Evolutionary conservation across 1,284 basidiomycete species (phyloP).

Genomic region (Vanrija sp.): DNA sequence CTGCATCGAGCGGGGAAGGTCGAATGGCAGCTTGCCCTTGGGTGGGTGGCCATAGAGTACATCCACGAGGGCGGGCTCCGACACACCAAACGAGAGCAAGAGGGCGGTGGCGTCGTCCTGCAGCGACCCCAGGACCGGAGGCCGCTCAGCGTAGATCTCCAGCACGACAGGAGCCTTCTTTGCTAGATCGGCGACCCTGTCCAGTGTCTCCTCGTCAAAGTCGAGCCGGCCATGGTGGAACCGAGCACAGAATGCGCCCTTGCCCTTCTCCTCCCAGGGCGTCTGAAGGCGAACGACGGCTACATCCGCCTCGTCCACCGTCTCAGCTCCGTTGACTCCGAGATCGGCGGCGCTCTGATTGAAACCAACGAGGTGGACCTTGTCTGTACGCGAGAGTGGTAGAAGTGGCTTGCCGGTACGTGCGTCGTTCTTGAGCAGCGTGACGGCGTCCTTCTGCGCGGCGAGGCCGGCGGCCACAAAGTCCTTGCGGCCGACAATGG

Average conservation of each 20-base stretch:
- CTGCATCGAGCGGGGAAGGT: slow-evolving; percentile 8
- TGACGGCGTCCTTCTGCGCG: slow-evolving; percentile 12
- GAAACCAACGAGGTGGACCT: slow-evolving; percentile 11
- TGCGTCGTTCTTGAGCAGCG: slow-evolving; percentile 6
- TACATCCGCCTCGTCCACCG: slow-evolving; percentile 9
- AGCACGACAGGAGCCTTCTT: slow-evolving; percentile 11
- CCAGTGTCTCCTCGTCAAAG: slow-evolving; percentile 5
- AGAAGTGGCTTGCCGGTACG: slow-evolving; percentile 2
- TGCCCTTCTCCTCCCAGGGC: slow-evolving; percentile 6
- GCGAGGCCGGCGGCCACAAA: slow-evolving; percentile 2
- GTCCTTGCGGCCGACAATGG: slow-evolving; percentile 3
- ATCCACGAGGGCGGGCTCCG: slow-evolving; percentile 1
- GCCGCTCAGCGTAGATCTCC: slow-evolving; percentile 13
- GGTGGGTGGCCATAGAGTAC: slow-evolving; percentile 10
- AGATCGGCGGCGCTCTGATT: background rate
- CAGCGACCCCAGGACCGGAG: slow-evolving; percentile 9
- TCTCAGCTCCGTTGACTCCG: background rate
- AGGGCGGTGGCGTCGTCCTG: slow-evolving; percentile 6
- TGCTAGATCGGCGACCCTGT: slow-evolving; percentile 8
- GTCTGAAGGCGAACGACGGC: slow-evolving; percentile 11
- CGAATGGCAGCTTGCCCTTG: slow-evolving; percentile 16
- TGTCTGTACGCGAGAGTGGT: background rate
- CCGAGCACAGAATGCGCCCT: slow-evolving; percentile 6
- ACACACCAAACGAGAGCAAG: slow-evolving; percentile 7
- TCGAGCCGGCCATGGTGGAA: slow-evolving; percentile 20